Evolutionary conservation across 2,329 filamentous ascomycete genomes (phyloP), one percentile per base, ranked within the genome.

Genomic region (Chaetomium globosum): DNA sequence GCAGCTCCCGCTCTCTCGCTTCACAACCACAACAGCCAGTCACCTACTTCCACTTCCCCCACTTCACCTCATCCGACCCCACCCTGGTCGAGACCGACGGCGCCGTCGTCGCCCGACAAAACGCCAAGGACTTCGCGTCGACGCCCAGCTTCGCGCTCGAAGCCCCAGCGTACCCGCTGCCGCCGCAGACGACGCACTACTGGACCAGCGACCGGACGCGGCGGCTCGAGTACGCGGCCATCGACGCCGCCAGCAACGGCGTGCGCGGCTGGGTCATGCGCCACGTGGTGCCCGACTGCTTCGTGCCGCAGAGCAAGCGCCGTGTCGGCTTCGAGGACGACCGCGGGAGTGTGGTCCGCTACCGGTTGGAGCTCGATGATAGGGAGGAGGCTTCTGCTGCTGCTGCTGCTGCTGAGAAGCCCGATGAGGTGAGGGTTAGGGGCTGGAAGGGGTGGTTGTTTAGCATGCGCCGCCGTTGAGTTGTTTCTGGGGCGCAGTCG

Each of bases 121-220:
- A 67, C 12, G 13, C 59, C n/a, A 53, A 56, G 2, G 63, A 60
- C 21, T 67, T 58, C 31, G 9, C 59, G 51, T 55, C 61, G 61
- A 33, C 52, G 10, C 36, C 51, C 21, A 26, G 12, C 59, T 61
- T 31, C 21, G 48, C 53, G 13, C 73, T 53, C n/a, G 68, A 55
- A 70, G 75, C 66, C 66, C 75, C 67, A 68, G 64, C 75, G 2
- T 77, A 78, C 39, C 75, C 79, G 2, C 78, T 80, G 1, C 86
- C 84, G 13, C 84, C 84, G 4, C 81, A 83, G 69, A 88, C 87
- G 2, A 85, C 84, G 1, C 85, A 88, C 72, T 89, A 89, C 76
- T 89, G 87, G 87, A 89, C 86, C 1, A 88, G 85, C 71, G 85
- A 88, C 72, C 80, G 80, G 61, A 88, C 86, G 0, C 81, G 87